Conservation (phyloP, 148 eudicot species). For the Simmondsia chinensis region DNA sequence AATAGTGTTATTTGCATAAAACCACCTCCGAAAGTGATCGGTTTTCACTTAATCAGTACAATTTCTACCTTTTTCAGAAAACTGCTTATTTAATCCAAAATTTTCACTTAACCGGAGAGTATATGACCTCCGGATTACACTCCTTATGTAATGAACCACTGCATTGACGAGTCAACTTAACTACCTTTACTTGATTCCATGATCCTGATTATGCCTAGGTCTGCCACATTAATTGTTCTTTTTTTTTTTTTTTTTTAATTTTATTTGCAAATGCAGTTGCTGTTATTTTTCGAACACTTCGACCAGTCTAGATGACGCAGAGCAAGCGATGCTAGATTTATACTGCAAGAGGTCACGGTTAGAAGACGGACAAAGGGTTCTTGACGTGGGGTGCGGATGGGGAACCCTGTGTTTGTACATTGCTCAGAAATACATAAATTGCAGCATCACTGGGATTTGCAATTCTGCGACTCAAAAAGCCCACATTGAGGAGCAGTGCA, state of each 20-base stretch:
- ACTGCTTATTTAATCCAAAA: too few relatives aligned
- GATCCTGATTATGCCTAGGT: too few relatives aligned
- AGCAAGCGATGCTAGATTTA: conserved; percentile 69
- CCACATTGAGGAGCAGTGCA: conserved; percentile 60
- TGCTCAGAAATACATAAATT: conserved; percentile 65
- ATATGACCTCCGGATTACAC: too few relatives aligned
- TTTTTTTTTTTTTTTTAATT: not conserved
- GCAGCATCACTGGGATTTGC: conserved; percentile 83
- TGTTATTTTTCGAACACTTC: conserved; percentile 57
- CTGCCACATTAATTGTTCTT: too few relatives aligned
- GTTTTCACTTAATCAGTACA: too few relatives aligned
- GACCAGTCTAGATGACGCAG: conserved; percentile 75
- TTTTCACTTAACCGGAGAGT: too few relatives aligned
- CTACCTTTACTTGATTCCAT: too few relatives aligned
- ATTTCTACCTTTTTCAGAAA: too few relatives aligned
- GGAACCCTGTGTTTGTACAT: conserved; percentile 80
- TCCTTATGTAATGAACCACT: too few relatives aligned
- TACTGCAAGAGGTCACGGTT: conserved; percentile 78
- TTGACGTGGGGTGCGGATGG: conserved; percentile 99
- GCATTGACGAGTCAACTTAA: too few relatives aligned
- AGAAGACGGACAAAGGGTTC: conserved; percentile 84
- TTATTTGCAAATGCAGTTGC: conserved; percentile 43
- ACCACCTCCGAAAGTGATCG: too few relatives aligned
- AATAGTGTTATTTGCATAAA: too few relatives aligned
- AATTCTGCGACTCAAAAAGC: conserved; percentile 86